Percentiles rank a stretch among this genome's conserved stretches.
Evolutionary conservation across 2,329 filamentous ascomycete species (phyloP).

Genomic region (Plectosphaerella plurivora): DNA sequence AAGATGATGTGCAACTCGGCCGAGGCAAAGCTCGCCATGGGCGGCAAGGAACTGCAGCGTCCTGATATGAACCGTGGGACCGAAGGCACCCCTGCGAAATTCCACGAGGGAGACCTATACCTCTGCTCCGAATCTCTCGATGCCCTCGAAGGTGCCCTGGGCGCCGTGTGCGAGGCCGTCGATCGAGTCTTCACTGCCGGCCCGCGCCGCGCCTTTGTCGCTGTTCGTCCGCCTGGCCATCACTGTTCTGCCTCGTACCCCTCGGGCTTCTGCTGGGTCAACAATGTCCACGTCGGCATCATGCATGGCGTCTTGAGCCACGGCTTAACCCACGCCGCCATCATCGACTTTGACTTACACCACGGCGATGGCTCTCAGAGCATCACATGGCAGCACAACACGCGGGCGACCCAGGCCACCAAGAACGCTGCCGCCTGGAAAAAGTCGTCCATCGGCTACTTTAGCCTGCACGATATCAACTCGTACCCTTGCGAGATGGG

Average conservation of each 20-base stretch:
- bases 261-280: slow-evolving; percentile 97
- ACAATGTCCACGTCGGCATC: slow-evolving; percentile 96
- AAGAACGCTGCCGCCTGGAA: slow-evolving; percentile 74
- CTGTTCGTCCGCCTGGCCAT: slow-evolving; percentile 87
- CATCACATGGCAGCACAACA: slow-evolving; percentile 88
- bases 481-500: slow-evolving; percentile 94
- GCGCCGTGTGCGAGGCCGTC: slow-evolving; percentile 89
- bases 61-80: slow-evolving; percentile 54
- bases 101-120: slow-evolving; percentile 90
- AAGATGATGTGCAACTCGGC: slow-evolving; percentile 79
- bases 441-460: slow-evolving; percentile 88
- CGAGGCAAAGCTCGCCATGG: slow-evolving; percentile 70
- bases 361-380: slow-evolving; percentile 95
- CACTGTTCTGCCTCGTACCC: slow-evolving; percentile 88
- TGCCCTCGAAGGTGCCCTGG: slow-evolving; percentile 86
- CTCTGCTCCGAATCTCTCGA: slow-evolving; percentile 80
- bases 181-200: slow-evolving; percentile 71
- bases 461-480: slow-evolving; percentile 96
- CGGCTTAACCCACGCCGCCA: slow-evolving; percentile 87
- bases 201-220: slow-evolving; percentile 80
- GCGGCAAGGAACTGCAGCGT: slow-evolving; percentile 72
- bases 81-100: slow-evolving; percentile 42
- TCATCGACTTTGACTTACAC: slow-evolving; percentile 87
- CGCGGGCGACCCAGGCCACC: slow-evolving; percentile 55
- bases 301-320: slow-evolving; percentile 82